These are phyloP conservation scores for Trichoderma sp. DNA, from an alignment of 2,329 filamentous ascomycete species.

Conservation along the genomic window DNA sequence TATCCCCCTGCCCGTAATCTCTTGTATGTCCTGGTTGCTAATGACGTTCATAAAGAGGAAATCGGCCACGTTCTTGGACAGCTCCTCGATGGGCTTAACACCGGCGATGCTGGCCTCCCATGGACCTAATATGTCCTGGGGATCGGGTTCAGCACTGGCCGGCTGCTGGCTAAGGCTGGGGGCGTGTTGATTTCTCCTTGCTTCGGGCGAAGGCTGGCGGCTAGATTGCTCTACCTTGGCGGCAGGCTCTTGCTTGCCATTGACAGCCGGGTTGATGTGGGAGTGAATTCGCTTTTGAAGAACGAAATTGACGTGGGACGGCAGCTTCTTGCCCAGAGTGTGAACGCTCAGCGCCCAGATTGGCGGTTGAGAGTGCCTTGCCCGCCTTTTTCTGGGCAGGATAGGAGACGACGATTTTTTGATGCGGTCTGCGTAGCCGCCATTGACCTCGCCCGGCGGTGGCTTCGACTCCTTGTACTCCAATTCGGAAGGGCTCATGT, in stretches of 20 bases:
- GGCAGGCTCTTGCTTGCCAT: conserved; percentile 37
- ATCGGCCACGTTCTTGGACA: conserved; percentile 74
- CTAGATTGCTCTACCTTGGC: conserved; percentile 36
- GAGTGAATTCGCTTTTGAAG: conserved; percentile 40
- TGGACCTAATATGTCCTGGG: conserved; percentile 44
- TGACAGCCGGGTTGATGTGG: conserved; percentile 29
- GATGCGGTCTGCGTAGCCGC: conserved; percentile 27
- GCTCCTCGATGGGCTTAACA: conserved; percentile 66
- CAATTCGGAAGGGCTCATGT: conserved; percentile 48
- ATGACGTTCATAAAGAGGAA: conserved; percentile 74
- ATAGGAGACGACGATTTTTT: conserved; percentile 33
- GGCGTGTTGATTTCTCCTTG: conserved; percentile 33
- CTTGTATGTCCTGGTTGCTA: conserved; percentile 60
- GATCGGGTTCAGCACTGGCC: conserved; percentile 27
- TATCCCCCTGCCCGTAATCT: conserved; percentile 61
- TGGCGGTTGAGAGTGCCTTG: conserved; percentile 39
- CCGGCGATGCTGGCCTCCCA: conserved; percentile 70
- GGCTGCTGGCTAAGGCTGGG: conserved; percentile 25
- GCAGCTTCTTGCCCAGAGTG: conserved; percentile 35
- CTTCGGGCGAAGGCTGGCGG: conserved; percentile 47
- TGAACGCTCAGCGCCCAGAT: conserved; percentile 47
- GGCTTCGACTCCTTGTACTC: conserved; percentile 48
- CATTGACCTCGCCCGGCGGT: conserved; percentile 50
- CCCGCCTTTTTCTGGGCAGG: conserved; percentile 40
- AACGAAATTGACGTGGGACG: conserved; percentile 44